These are phyloP conservation scores for Phaffia tasmanica DNA, from an alignment of 768 basidiomycete genomes.

Conservation along the genomic window DNA sequence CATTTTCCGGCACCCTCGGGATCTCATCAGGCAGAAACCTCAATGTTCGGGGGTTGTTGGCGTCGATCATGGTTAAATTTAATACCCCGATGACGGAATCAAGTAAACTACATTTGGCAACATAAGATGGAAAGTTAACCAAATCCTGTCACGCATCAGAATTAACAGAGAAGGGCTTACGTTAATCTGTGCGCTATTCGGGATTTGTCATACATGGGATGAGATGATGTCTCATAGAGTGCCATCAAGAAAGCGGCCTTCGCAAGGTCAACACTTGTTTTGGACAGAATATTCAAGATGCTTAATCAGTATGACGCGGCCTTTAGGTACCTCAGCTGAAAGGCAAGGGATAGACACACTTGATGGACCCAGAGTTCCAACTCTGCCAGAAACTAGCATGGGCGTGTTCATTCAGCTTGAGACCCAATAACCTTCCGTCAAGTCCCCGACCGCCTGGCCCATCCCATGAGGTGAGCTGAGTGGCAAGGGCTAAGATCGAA, in stretches of 20 bases:
- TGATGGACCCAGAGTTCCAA: slow-evolving; percentile 24
- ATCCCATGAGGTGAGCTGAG: slow-evolving; percentile 21
- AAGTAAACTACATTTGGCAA: not conserved
- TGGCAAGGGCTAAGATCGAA: slow-evolving; percentile 18
- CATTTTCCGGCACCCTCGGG: too few species aligned
- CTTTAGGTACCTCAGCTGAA: not conserved
- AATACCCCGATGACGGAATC: slow-evolving; percentile 18
- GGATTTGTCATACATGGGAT: slow-evolving; percentile 8
- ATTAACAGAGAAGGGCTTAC: not conserved
- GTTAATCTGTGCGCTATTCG: slow-evolving; percentile 10
- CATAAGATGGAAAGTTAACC: not conserved
- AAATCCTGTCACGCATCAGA: not conserved
- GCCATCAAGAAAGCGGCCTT: slow-evolving; percentile 22
- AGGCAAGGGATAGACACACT: slow-evolving; percentile 6
- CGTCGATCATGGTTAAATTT: slow-evolving; percentile 15
- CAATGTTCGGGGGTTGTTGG: not conserved
- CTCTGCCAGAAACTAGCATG: slow-evolving; percentile 20
- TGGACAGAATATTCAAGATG: not conserved
- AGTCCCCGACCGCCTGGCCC: slow-evolving; percentile 15
- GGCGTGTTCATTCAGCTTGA: slow-evolving; percentile 22
- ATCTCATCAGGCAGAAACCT: not conserved
- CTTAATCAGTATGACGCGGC: not conserved
- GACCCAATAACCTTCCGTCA: slow-evolving; percentile 14
- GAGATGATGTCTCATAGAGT: slow-evolving; percentile 8
- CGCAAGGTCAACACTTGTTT: slow-evolving; percentile 18